Evolutionary conservation across 1,284 basidiomycete genomes (phyloP).

Genomic region (Athelia psychrophila): DNA sequence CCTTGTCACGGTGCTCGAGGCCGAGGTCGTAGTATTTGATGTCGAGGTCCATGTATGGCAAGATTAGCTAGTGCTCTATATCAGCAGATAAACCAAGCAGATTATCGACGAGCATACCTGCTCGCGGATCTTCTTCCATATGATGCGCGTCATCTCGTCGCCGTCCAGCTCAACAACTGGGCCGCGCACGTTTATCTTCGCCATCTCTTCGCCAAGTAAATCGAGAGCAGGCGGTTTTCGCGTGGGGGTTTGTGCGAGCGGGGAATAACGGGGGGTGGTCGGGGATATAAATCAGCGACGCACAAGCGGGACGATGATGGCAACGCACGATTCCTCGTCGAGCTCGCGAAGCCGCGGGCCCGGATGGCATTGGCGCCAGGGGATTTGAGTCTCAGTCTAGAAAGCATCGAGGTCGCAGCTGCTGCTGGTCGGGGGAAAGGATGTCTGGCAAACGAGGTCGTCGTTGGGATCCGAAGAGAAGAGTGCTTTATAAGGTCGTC

Average conservation of each 20-base stretch:
- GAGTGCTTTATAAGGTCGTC: too few relatives aligned
- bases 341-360: too few relatives aligned
- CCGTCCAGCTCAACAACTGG: conserved; percentile 97
- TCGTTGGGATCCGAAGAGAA: too few relatives aligned
- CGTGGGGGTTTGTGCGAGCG: not conserved
- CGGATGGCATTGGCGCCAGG: too few relatives aligned
- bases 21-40: conserved; percentile 99
- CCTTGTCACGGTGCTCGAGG: conserved; percentile 87
- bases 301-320: not conserved
- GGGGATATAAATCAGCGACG: not conserved
- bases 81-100: not conserved
- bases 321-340: too few relatives aligned
- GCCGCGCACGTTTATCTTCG: conserved; percentile 83
- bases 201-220: conserved; percentile 17
- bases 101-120: conserved; percentile 55
- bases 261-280: too few relatives aligned
- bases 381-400: too few relatives aligned
- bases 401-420: too few relatives aligned
- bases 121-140: conserved; percentile 98
- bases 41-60: conserved; percentile 93
- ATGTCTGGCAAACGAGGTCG: too few relatives aligned
- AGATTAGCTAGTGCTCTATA: conserved; percentile 73
- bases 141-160: conserved; percentile 97
- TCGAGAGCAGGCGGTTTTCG: not conserved
- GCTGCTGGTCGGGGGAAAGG: too few relatives aligned